Evolutionary conservation across 768 basidiomycete genomes (phyloP).

Genomic region (Tricholoma hemisulphureum): DNA sequence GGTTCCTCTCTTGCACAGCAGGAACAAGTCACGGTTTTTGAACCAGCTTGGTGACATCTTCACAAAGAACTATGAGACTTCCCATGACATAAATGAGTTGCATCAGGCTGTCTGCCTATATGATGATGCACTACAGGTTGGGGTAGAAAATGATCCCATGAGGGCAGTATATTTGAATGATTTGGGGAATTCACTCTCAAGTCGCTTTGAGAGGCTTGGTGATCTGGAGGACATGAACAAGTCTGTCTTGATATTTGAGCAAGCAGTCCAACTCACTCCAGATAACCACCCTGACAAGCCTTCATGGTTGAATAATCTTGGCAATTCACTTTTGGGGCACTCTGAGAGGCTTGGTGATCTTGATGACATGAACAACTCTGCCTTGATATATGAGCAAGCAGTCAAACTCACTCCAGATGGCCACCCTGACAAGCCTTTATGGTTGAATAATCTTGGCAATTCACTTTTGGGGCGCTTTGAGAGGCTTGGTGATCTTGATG

Average conservation of each 20-base stretch:
- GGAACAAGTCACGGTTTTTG: too few species aligned
- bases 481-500: conserved; percentile 22
- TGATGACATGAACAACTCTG: background rate
- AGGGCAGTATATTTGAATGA: background rate
- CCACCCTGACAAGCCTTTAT: background rate
- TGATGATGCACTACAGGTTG: too few species aligned
- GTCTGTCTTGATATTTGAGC: conserved; percentile 12
- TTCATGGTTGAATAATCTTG: conserved; percentile 9
- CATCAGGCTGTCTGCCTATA: too few species aligned
- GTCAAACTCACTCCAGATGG: conserved; percentile 8
- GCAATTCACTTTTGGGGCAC: conserved; percentile 8
- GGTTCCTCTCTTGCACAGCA: too few species aligned
- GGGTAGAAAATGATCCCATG: too few species aligned
- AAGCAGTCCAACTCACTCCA: conserved; percentile 7
- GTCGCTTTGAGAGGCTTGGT: conserved; percentile 1
- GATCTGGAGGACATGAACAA: conserved; percentile 7
- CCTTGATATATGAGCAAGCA: conserved; percentile 11
- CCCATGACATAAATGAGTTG: too few species aligned
- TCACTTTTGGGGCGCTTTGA: conserved; percentile 19
- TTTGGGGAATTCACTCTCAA: background rate
- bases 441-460: conserved; percentile 14
- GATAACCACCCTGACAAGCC: conserved; percentile 1
- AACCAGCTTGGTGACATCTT: too few species aligned
- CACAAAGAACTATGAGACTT: too few species aligned
- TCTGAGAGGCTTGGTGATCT: conserved; percentile 21